Evolutionary conservation across 78 protist genomes (phyloP).

Genomic region (Acrasis kona): DNA sequence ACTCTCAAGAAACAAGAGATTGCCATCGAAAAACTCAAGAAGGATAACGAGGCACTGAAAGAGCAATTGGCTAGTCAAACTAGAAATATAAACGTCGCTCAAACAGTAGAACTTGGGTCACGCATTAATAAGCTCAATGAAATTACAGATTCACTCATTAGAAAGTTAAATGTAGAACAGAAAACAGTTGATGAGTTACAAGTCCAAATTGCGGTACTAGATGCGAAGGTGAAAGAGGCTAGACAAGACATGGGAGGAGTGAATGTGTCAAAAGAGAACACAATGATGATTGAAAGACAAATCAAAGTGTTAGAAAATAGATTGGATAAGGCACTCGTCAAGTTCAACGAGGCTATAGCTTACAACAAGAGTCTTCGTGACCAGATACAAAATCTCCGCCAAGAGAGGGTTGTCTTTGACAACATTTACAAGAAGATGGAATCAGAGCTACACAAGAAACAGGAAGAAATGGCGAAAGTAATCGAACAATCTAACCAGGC

Average conservation of each 20-base stretch:
- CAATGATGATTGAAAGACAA: conserved; percentile 9
- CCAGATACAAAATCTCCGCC: conserved; percentile 60
- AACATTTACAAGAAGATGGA: conserved; percentile 49
- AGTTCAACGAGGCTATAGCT: conserved; percentile 60
- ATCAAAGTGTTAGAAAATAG: conserved; percentile 48
- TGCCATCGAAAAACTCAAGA: too few relatives aligned
- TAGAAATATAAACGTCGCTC: too few relatives aligned
- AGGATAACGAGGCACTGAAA: too few relatives aligned
- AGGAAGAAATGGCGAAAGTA: conserved; percentile 38
- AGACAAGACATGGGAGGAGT: conserved; percentile 42
- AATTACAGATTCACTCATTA: too few relatives aligned
- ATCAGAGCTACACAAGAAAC: conserved; percentile 30
- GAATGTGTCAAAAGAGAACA: conserved; percentile 4
- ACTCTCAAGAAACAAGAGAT: too few relatives aligned
- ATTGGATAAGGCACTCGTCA: conserved; percentile 43
- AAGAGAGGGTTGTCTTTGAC: conserved; percentile 69
- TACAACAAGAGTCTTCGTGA: conserved; percentile 55
- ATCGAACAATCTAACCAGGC: conserved; percentile 43
- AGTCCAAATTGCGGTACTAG: too few relatives aligned
- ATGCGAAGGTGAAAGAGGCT: conserved; percentile 1
- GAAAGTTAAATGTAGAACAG: too few relatives aligned
- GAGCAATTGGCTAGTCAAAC: too few relatives aligned
- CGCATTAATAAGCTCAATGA: too few relatives aligned
- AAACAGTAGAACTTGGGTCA: too few relatives aligned
- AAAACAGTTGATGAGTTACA: too few relatives aligned